Evolutionary conservation across 371 early-diverging fungal genomes (phyloP), one percentile per base, ranked within the genome.

Genomic region (Lichtheimia ramosa): DNA sequence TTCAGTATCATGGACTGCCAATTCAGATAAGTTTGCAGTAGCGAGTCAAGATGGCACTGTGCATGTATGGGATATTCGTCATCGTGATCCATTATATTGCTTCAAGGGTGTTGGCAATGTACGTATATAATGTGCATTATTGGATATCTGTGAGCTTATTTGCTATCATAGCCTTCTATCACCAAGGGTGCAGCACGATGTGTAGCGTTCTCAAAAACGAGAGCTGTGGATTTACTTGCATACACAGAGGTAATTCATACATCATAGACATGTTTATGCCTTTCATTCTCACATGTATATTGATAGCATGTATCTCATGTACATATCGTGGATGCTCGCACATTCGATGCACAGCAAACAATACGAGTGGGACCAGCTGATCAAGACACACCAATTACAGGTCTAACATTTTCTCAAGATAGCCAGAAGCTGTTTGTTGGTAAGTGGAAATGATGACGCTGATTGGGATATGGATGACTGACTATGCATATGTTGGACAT

Each of bases 41-140:
- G 87, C 88, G 14, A 85, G 88, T 67, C 95, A 95, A 71, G 93
- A 95, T 72, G 93, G 93, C 13, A 85, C 81, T 55, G 91, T 92
- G 3, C 83, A 86, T 67, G 87, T 95, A 0, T 95, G 90, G 88
- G 79, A 79, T 67, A 65, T 75, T 41, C 57, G 76, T 39, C 62
- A 62, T 52, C 68, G 64, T 16, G 57, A 54, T 13, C 71, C 74
- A 6, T 39, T 84, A 14, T 82, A 77, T 56, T 77, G 71, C 39
- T 70, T 85, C 34, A 68, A 69, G 34, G 79, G 81, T 1, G 58
- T 57, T 34, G 58, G 58, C 27, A 57, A 48, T 40, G 58, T 57
- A 46, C 24, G 48, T 34, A 23, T 34, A 23, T 20, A 3, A 21
- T 21, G 10, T 10, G 10, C 34, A 34, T 34, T 34, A 34, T 34